phyloP scores from a whole-genome alignment of 371 early-diverging fungal genomes.

The Gilbertella persicaria region DNA sequence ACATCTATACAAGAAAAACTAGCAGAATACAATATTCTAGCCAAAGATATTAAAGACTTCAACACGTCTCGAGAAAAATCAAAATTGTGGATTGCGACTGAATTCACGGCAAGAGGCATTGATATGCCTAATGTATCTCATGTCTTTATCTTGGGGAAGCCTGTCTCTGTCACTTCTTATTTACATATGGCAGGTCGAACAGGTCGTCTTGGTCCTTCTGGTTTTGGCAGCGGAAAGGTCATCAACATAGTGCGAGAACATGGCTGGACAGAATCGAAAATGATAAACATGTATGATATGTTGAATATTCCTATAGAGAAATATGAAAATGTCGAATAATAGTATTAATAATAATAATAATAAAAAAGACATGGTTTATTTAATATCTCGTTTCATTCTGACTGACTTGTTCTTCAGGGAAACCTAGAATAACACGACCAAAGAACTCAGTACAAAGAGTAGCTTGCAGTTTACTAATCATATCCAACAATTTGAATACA shows the following conservation, averaged over 20 bases:
- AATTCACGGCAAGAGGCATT: conserved; percentile 82
- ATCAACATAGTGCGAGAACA: conserved; percentile 56
- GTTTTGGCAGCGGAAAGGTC: conserved; percentile 53
- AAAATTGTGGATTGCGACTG: conserved; percentile 68
- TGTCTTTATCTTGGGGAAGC: conserved; percentile 80
- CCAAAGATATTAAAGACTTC: conserved; percentile 33
- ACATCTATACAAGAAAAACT: conserved; percentile 29
- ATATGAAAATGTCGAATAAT: conserved; percentile 41
- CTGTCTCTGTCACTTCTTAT: conserved; percentile 64
- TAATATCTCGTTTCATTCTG: neutral
- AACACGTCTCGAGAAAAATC: neutral
- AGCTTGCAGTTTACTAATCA: neutral
- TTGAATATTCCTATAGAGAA: conserved; percentile 29
- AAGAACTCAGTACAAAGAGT: neutral
- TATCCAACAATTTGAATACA: conserved; percentile 22
- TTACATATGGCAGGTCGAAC: conserved; percentile 88
- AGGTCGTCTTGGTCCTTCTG: conserved; percentile 62
- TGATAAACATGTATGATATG: conserved; percentile 42
- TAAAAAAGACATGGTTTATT: neutral
- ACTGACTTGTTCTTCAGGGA: neutral
- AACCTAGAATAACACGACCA: neutral
- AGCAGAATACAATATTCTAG: conserved; percentile 22
- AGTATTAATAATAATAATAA: too few relatives aligned
- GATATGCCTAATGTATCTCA: conserved; percentile 86
- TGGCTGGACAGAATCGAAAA: conserved; percentile 38